A percentile compares a stretch with the other conserved stretches of the same genome.
Conservation (phyloP, 345 rosid species). For the Capsella bursapastoris region DNA sequence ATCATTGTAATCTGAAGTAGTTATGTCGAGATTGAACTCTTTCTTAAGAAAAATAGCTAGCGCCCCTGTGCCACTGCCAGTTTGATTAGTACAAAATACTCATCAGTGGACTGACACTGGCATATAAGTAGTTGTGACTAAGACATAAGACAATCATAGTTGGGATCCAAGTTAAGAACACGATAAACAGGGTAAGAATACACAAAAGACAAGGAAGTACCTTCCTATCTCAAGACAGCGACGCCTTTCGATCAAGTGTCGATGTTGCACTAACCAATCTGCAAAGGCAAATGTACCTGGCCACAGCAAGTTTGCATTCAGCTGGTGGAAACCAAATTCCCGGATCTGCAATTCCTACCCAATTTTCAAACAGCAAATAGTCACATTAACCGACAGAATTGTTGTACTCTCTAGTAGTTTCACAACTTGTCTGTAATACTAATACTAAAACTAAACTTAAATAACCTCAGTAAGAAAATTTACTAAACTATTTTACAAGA, state of each 20-base stretch:
- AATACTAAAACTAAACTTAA: neutral
- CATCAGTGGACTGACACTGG: slow-evolving; percentile 9
- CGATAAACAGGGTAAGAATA: neutral
- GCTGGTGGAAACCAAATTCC: slow-evolving; percentile 87
- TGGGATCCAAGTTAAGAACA: neutral
- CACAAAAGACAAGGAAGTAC: slow-evolving; percentile 42
- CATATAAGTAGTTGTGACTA: slow-evolving; percentile 18
- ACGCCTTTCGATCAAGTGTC: slow-evolving; percentile 56
- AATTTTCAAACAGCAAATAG: slow-evolving; percentile 31
- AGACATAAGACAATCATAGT: slow-evolving; percentile 10
- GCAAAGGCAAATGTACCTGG: slow-evolving; percentile 94
- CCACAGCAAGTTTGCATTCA: slow-evolving; percentile 98
- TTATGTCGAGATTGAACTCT: slow-evolving; percentile 69
- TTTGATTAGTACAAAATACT: neutral
- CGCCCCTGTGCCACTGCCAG: slow-evolving; percentile 89
- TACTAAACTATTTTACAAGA: neutral
- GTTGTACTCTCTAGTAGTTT: too few species aligned
- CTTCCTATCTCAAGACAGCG: slow-evolving; percentile 90
- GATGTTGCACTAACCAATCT: slow-evolving; percentile 75
- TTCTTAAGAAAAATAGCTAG: slow-evolving; percentile 83
- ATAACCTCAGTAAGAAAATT: neutral
- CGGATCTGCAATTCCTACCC: slow-evolving; percentile 74
- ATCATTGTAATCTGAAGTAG: slow-evolving; percentile 88
- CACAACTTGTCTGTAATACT: neutral
- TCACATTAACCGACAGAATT: neutral